Evolutionary conservation across 305 asterid species (phyloP).

Genomic region (Ilex paraguariensis): DNA sequence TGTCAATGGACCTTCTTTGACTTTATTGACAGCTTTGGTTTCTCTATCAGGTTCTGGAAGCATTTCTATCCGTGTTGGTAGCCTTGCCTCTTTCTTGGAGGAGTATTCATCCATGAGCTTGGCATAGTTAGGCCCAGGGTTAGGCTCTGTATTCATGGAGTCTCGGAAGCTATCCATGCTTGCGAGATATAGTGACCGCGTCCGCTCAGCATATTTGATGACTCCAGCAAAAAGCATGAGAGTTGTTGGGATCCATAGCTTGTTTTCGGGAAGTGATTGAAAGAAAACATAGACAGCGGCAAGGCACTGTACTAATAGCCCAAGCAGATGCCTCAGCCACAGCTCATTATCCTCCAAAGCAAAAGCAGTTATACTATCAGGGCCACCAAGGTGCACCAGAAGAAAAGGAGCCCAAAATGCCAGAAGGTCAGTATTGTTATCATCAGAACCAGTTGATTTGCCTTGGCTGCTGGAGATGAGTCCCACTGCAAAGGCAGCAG

Average conservation of each 20-base stretch:
- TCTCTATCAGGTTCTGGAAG: slow-evolving; percentile 19
- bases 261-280: slow-evolving; percentile 24
- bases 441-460: background rate
- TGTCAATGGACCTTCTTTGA: slow-evolving; percentile 19
- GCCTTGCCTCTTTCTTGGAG: slow-evolving; percentile 31
- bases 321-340: slow-evolving; percentile 44
- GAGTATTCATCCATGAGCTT: slow-evolving; percentile 42
- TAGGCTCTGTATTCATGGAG: slow-evolving; percentile 25
- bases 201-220: slow-evolving; percentile 44
- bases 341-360: slow-evolving; percentile 59
- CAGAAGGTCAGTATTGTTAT: slow-evolving; percentile 20
- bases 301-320: slow-evolving; percentile 30
- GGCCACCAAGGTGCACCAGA: slow-evolving; percentile 66
- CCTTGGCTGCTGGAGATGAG: slow-evolving; percentile 41
- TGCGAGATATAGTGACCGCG: slow-evolving; percentile 31
- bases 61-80: slow-evolving; percentile 25
- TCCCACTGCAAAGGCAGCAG: slow-evolving; percentile 41
- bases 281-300: slow-evolving; percentile 38
- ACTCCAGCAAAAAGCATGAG: slow-evolving; percentile 38
- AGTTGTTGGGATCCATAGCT: slow-evolving; percentile 33
- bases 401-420: slow-evolving; percentile 59
- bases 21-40: slow-evolving; percentile 13
- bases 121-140: slow-evolving; percentile 48
- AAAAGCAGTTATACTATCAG: slow-evolving; percentile 59
- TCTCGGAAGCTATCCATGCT: slow-evolving; percentile 21